phyloP scores from a whole-genome alignment of 2,329 filamentous ascomycete species.

The Cladosporium sp. region DNA sequence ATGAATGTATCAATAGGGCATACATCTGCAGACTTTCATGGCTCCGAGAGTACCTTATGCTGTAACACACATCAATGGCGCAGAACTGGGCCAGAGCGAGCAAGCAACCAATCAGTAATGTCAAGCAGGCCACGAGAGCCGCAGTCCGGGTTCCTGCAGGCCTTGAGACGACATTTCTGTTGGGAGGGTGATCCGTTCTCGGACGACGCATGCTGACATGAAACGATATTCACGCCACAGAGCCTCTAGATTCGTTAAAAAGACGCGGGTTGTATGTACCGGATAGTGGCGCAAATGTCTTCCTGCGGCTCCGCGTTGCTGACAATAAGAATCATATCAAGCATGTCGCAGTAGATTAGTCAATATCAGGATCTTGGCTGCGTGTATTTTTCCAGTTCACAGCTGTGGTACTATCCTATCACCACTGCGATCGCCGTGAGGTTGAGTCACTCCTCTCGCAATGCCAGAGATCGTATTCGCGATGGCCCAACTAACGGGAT shows the following conservation, averaged over 20 bases:
- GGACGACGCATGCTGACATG: not conserved
- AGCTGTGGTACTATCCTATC: not conserved
- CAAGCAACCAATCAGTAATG: not conserved
- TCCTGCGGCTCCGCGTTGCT: not conserved
- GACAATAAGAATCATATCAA: not conserved
- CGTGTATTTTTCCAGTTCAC: not conserved
- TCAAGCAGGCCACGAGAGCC: not conserved
- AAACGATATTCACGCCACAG: not conserved
- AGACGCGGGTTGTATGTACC: not conserved
- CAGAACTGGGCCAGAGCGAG: not conserved
- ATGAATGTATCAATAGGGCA: constrained; percentile 8
- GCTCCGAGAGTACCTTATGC: constrained; percentile 7
- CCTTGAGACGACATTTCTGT: not conserved
- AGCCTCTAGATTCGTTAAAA: not conserved
- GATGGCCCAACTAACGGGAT: not conserved
- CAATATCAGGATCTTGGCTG: not conserved
- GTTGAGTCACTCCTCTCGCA: not conserved
- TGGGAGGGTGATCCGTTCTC: not conserved
- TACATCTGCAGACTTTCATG: not conserved
- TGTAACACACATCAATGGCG: not conserved
- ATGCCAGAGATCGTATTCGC: not conserved
- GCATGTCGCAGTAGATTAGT: not conserved
- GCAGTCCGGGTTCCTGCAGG: constrained; percentile 7
- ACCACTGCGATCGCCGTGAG: not conserved
- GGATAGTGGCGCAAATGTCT: not conserved